Conservation (phyloP, 2,329 filamentous ascomycete species). For the Aspergillus quadricinctus region DNA sequence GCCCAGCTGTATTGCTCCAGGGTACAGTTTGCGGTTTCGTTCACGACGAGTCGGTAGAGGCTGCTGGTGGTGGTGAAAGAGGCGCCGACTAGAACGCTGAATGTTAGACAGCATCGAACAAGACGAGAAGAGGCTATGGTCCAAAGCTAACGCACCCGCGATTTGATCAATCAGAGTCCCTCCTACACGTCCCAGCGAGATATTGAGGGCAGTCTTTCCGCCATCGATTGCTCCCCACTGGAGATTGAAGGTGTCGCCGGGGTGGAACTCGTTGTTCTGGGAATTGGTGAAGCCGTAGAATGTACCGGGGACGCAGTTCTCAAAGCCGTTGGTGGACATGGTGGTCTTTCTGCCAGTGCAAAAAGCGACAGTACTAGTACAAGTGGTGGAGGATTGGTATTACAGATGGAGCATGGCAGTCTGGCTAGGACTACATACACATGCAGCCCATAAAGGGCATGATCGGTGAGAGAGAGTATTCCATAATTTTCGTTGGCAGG, state of each 20-base stretch:
- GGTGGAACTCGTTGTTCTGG: constrained; percentile 1
- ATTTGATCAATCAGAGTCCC: constrained; percentile 2
- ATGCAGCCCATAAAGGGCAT: too few species aligned
- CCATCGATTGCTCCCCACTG: constrained; percentile 5
- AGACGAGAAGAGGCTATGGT: neutral
- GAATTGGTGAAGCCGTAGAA: constrained; percentile 2
- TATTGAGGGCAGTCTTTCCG: constrained; percentile 2
- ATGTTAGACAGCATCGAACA: neutral
- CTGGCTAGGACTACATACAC: too few species aligned
- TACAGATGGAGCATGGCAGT: too few species aligned
- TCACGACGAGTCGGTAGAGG: constrained; percentile 4
- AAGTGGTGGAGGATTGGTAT: neutral
- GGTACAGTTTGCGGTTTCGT: constrained; percentile 9
- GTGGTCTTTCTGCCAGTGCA: neutral
- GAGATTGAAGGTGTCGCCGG: constrained; percentile 1
- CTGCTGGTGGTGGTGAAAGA: neutral
- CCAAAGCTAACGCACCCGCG: neutral
- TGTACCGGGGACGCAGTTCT: constrained; percentile 2
- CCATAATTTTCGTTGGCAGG: too few species aligned
- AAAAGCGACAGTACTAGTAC: neutral
- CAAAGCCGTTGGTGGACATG: constrained; percentile 5
- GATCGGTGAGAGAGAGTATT: too few species aligned
- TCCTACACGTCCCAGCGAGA: constrained; percentile 3
- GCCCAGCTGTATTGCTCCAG: constrained; percentile 11
- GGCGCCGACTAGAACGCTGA: neutral